Percentiles rank a stretch among this genome's conserved stretches.
Conservation (phyloP, 352 stramenopile species). For the Pythium aristosporum region DNA sequence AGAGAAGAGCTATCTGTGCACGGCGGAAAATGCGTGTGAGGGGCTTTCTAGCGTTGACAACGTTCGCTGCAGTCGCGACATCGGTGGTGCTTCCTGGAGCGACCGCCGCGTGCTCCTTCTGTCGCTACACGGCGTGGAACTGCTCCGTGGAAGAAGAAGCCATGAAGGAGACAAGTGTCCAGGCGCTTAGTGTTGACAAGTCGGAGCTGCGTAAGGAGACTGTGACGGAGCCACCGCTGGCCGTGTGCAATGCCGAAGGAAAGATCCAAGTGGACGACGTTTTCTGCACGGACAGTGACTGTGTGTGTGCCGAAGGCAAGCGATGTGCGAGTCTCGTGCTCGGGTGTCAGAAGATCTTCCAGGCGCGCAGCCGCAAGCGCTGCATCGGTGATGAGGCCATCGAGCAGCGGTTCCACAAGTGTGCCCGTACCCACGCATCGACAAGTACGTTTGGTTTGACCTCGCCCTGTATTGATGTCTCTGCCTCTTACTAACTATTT, state of each 20-base stretch:
- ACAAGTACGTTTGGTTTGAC: constrained; percentile 37
- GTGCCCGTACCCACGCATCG: constrained; percentile 42
- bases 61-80: constrained; percentile 23
- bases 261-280: constrained; percentile 81
- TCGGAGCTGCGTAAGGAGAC: constrained; percentile 18
- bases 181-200: background rate
- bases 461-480: background rate
- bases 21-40: constrained; percentile 4
- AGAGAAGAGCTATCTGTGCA: background rate
- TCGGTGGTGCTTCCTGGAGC: constrained; percentile 9
- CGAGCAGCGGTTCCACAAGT: constrained; percentile 50
- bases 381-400: constrained; percentile 57
- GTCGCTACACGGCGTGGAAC: constrained; percentile 65
- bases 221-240: constrained; percentile 9
- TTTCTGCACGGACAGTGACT: constrained; percentile 69
- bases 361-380: constrained; percentile 62
- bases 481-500: background rate
- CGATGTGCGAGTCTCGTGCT: constrained; percentile 64
- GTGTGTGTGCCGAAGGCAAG: constrained; percentile 45
- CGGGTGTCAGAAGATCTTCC: constrained; percentile 69
- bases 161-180: constrained; percentile 19
- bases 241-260: constrained; percentile 57
- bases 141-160: constrained; percentile 34
- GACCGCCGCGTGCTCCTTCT: constrained; percentile 47
- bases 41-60: constrained; percentile 18